Conservation (phyloP, 495 filamentous ascomycete species). For the Umbilicaria muhlenbergii region DNA sequence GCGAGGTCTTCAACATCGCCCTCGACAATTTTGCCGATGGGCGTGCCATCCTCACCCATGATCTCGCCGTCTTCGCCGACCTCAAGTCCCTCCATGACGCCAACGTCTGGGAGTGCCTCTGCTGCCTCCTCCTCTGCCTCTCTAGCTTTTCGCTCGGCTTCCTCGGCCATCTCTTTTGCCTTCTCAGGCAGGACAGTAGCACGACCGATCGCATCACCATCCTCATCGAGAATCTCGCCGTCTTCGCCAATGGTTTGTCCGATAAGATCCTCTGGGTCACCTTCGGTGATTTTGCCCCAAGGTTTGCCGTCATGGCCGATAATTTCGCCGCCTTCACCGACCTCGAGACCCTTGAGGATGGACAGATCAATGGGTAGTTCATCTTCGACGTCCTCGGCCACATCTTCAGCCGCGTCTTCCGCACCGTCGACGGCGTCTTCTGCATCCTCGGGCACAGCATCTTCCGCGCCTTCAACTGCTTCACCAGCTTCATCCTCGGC, state of each 20-base stretch:
- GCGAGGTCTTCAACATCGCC: conserved; percentile 18
- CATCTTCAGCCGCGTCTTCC: conserved; percentile 13
- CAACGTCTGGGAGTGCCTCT: conserved; percentile 21
- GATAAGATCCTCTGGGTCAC: conserved; percentile 42
- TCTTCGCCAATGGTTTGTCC: conserved; percentile 44
- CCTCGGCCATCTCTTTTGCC: conserved; percentile 16
- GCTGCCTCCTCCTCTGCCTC: conserved; percentile 18
- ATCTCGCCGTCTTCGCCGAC: conserved; percentile 39
- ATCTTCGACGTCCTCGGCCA: conserved; percentile 17
- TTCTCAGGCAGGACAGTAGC: conserved; percentile 33
- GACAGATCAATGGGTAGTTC: conserved; percentile 38
- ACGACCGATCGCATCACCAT: conserved; percentile 45
- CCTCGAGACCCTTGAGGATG: conserved; percentile 43
- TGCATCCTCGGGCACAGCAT: conserved; percentile 6
- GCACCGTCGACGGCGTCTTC: conserved; percentile 7
- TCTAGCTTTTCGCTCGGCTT: conserved; percentile 5
- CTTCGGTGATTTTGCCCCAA: conserved; percentile 42
- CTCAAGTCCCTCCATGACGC: conserved; percentile 37
- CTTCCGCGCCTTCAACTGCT: conserved; percentile 5
- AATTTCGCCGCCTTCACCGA: conserved; percentile 41
- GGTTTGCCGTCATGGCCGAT: conserved; percentile 36
- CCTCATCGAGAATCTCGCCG: conserved; percentile 48
- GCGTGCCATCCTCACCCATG: conserved; percentile 3
- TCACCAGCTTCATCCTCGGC: conserved; percentile 6
- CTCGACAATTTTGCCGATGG: conserved; percentile 1